Percentiles rank a stretch among this genome's conserved stretches.
Evolutionary conservation across 805 yeast genomes (phyloP).

Genomic region (Candida ipomoeae): DNA sequence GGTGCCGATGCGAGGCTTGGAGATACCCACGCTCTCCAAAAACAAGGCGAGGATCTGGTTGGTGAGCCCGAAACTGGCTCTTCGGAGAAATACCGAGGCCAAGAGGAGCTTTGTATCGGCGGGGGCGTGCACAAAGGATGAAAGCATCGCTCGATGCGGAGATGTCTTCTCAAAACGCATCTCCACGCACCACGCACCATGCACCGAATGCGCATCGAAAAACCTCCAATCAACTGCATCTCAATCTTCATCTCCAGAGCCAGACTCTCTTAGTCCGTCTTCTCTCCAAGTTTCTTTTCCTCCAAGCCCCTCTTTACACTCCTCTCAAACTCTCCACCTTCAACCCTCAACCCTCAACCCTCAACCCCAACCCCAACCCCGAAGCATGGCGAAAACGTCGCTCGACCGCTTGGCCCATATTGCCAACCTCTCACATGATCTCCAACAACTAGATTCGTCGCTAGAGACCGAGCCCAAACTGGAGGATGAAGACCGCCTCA

Average conservation of each 20-base stretch:
- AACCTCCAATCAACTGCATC: not conserved
- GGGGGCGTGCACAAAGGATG: conserved; percentile 7
- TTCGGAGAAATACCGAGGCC: conserved; percentile 63
- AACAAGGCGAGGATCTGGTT: conserved; percentile 74
- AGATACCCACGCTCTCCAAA: conserved; percentile 49
- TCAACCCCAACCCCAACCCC: too few species aligned
- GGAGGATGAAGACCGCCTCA: not conserved
- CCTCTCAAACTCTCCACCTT: too few species aligned
- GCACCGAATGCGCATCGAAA: conserved; percentile 2
- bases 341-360: too few species aligned
- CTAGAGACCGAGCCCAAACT: conserved; percentile 6
- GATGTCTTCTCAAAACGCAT: not conserved
- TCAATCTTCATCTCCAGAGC: too few species aligned
- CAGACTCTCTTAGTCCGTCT: too few species aligned
- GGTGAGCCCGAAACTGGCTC: conserved; percentile 73
- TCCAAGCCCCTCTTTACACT: too few species aligned
- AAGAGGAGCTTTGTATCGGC: conserved; percentile 61
- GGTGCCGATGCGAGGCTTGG: conserved; percentile 60
- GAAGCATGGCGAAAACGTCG: conserved; percentile 22
- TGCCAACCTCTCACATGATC: conserved; percentile 43
- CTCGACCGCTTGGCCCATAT: conserved; percentile 40
- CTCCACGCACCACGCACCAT: not conserved
- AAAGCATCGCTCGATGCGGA: conserved; percentile 2
- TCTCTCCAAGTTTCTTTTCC: too few species aligned
- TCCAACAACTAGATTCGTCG: conserved; percentile 21